Percentiles rank a stretch among this genome's conserved stretches.
Conservation (phyloP, 2,329 filamentous ascomycete genomes). For the Aureobasidium musti region DNA sequence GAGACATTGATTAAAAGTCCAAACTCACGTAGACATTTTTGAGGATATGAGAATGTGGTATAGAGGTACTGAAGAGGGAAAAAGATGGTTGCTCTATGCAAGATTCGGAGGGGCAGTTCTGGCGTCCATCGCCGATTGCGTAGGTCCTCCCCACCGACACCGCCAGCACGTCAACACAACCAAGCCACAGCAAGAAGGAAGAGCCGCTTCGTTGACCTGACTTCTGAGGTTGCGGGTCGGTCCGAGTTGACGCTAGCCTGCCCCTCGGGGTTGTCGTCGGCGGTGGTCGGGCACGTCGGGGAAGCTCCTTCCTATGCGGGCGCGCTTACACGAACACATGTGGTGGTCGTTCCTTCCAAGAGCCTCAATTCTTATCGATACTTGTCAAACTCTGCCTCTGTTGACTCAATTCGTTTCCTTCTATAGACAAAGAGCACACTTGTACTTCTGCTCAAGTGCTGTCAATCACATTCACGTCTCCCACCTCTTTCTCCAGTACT, state of each 20-base stretch:
- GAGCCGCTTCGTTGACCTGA: neutral
- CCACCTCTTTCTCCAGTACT: neutral
- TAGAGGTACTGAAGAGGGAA: conserved; percentile 1
- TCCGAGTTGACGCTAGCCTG: conserved; percentile 4
- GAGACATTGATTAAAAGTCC: neutral
- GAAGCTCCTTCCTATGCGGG: conserved; percentile 27
- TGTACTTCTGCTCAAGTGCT: neutral
- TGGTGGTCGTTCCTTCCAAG: conserved; percentile 13
- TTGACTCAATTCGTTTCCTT: neutral
- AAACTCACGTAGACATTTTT: conserved; percentile 20
- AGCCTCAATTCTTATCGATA: conserved; percentile 26
- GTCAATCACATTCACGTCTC: neutral
- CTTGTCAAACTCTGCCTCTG: conserved; percentile 22
- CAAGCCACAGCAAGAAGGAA: conserved; percentile 10
- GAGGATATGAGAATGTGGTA: neutral
- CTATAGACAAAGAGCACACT: neutral
- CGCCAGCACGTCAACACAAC: conserved; percentile 23
- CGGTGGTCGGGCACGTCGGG: neutral
- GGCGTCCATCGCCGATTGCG: conserved; percentile 8
- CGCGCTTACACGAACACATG: conserved; percentile 18
- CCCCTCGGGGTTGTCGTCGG: conserved; percentile 5
- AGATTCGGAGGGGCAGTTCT: conserved; percentile 9
- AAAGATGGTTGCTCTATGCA: conserved; percentile 10
- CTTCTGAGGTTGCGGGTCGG: neutral
- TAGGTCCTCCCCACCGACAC: conserved; percentile 19